Conservation (phyloP, 306 rosid genomes). For the Casuarina equisetifolia region DNA sequence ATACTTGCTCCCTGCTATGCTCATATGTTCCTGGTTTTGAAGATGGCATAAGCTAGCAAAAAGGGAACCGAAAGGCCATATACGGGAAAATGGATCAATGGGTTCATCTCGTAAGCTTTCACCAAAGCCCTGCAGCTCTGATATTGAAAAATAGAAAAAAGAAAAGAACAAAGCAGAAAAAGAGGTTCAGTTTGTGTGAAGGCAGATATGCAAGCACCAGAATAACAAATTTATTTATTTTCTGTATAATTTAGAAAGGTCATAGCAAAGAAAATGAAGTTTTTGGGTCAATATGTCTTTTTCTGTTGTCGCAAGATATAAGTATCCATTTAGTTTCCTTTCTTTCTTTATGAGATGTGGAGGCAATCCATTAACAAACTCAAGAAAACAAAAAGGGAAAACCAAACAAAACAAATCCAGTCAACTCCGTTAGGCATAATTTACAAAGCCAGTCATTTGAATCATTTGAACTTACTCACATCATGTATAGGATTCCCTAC, state of each 20-base stretch:
- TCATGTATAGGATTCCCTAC: background rate
- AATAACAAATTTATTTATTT: background rate
- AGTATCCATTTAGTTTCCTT: background rate
- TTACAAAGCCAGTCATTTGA: background rate
- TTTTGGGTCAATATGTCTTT: background rate
- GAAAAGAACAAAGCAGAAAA: background rate
- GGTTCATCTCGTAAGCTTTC: slow-evolving; percentile 93
- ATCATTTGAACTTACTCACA: background rate
- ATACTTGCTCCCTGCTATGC: slow-evolving; percentile 3
- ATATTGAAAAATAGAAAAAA: slow-evolving; percentile 30
- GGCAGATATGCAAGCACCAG: background rate
- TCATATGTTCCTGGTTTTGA: slow-evolving; percentile 49
- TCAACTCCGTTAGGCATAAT: background rate
- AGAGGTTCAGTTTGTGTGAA: slow-evolving; percentile 4
- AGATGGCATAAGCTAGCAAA: slow-evolving; percentile 57
- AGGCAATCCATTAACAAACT: background rate
- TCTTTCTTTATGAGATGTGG: background rate
- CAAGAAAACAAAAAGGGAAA: background rate
- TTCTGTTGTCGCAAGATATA: background rate
- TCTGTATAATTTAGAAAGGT: background rate
- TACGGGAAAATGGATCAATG: slow-evolving; percentile 65
- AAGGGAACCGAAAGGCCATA: slow-evolving; percentile 64
- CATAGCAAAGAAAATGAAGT: background rate
- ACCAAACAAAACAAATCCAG: background rate
- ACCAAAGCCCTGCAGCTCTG: slow-evolving; percentile 76